Conservation (phyloP, 306 rosid genomes). For the Trichosanthes cucumerina region DNA sequence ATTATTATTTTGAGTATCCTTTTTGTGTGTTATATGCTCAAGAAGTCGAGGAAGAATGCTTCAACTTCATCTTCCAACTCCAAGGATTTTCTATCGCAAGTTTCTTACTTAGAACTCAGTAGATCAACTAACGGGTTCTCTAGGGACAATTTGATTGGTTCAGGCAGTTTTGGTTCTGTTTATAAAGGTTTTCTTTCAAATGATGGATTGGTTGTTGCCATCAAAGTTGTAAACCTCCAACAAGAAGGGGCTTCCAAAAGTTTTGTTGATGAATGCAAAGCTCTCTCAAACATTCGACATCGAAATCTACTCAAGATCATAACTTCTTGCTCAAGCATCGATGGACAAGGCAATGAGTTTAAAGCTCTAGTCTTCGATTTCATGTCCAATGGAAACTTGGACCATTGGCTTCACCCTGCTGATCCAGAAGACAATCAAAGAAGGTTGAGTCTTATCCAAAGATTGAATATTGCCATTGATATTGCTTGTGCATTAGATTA, state of each 20-base stretch:
- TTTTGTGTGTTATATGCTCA: not conserved
- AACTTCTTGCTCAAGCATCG: slow-evolving; percentile 19
- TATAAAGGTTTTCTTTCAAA: slow-evolving; percentile 13
- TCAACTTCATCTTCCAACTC: not conserved
- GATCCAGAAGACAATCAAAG: not conserved
- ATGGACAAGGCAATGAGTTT: slow-evolving; percentile 25
- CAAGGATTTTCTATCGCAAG: not conserved
- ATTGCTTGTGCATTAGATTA: slow-evolving; percentile 27
- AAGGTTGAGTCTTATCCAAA: slow-evolving; percentile 21
- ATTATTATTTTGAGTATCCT: not conserved
- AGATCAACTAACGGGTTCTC: slow-evolving; percentile 13
- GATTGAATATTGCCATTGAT: slow-evolving; percentile 20
- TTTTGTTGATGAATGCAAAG: not conserved
- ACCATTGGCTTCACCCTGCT: slow-evolving; percentile 20
- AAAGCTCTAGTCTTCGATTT: slow-evolving; percentile 27
- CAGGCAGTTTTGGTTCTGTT: not conserved
- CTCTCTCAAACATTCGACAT: not conserved
- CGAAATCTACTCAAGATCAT: not conserved
- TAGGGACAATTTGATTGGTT: not conserved
- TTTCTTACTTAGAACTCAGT: slow-evolving; percentile 9
- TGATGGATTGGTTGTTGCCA: slow-evolving; percentile 11
- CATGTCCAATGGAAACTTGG: slow-evolving; percentile 29
- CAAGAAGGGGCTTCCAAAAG: slow-evolving; percentile 19
- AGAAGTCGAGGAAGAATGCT: slow-evolving; percentile 4
- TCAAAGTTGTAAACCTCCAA: slow-evolving; percentile 31